A percentile compares a stretch with the other conserved stretches of the same genome.
These are phyloP conservation scores for Salix suchowensis DNA, from an alignment of 345 rosid genomes.

Conservation along the genomic window DNA sequence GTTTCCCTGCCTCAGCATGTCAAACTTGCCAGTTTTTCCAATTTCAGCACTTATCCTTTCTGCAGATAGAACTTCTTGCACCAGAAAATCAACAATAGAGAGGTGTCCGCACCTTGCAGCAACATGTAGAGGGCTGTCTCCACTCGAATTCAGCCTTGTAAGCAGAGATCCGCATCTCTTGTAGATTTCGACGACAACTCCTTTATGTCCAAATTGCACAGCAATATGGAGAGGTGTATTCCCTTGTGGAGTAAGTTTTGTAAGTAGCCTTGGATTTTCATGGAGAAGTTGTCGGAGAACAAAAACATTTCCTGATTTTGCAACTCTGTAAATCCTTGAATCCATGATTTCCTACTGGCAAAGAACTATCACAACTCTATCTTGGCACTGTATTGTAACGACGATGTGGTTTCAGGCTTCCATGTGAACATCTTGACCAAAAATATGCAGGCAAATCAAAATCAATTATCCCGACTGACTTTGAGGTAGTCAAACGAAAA, in stretches of 20 bases:
- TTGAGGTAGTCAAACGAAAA: too few species aligned
- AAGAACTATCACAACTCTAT: too few species aligned
- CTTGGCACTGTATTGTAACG: too few species aligned
- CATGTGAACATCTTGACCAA: too few species aligned
- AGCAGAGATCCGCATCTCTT: conserved; percentile 10
- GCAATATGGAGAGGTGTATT: conserved; percentile 28
- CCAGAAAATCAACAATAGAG: conserved; percentile 11
- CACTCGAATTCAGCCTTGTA: conserved; percentile 13
- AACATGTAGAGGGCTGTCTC: conserved; percentile 26
- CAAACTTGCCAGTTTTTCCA: not conserved
- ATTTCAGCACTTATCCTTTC: not conserved
- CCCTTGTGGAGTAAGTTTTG: conserved; percentile 10
- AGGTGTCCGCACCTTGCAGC: conserved; percentile 19
- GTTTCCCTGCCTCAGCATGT: not conserved
- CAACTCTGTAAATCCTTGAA: not conserved
- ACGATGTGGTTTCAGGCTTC: too few species aligned
- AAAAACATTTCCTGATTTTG: not conserved
- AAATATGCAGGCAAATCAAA: too few species aligned
- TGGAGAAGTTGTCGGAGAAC: not conserved
- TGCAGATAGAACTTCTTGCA: not conserved
- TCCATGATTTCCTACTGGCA: not conserved
- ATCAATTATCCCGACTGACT: too few species aligned
- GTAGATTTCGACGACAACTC: conserved; percentile 10
- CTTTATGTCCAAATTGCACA: conserved; percentile 13
- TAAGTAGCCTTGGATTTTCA: not conserved